Evolutionary conservation across 1,284 basidiomycete genomes (phyloP), one percentile per base, ranked within the genome.

Genomic region (Cryptococcus sp.): DNA sequence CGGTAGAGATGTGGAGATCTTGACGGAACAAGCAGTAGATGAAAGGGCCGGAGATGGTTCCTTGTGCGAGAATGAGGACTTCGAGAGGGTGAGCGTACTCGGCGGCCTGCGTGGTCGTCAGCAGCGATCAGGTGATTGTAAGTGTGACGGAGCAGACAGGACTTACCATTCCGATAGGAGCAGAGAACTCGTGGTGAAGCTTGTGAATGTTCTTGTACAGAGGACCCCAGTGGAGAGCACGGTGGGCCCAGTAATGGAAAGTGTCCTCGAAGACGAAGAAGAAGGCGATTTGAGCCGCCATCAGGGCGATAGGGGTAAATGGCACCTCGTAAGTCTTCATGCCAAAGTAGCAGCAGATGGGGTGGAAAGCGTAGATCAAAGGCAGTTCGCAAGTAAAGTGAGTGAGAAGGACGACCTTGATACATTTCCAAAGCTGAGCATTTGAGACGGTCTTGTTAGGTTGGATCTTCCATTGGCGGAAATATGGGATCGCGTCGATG

Each of bases 181-280:
- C 94, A 20, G 89, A 89, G 80, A 94, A 97, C 75, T 96, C 93
- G 86, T 98, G 95, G 80, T 98, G 91, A 47, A 93, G 83, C 82
- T 98, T 98, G 86, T 99, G 95, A 66, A 98, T 93, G 80, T 96
- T 83, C 81, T 93, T 96, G 86, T 99, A 99, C 57, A 99, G 83
- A 4, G 86, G 82, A 54, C 92, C 91, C 73, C 86, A 91, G 81
- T 99, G 95, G 20, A 96, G 85, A 11, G 87, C 87, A 70, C 91
- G 88, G 80, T 98, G 94, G 13, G 91, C 93, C 67, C 75, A 77
- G 63, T 68, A 72, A 52, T 96, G 93, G 84, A 91, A 96, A 67
- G 88, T 86, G 78, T 97, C 95, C 80, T 99, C 96, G 66, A 98
- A 93, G 69, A 96, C 82, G 79, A 99, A 97, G 83, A 98, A 99